Evolutionary conservation across 2,329 filamentous ascomycete species (phyloP), one percentile per base, ranked within the genome.

Genomic region (Hymenotorrendiella dingleyae): DNA sequence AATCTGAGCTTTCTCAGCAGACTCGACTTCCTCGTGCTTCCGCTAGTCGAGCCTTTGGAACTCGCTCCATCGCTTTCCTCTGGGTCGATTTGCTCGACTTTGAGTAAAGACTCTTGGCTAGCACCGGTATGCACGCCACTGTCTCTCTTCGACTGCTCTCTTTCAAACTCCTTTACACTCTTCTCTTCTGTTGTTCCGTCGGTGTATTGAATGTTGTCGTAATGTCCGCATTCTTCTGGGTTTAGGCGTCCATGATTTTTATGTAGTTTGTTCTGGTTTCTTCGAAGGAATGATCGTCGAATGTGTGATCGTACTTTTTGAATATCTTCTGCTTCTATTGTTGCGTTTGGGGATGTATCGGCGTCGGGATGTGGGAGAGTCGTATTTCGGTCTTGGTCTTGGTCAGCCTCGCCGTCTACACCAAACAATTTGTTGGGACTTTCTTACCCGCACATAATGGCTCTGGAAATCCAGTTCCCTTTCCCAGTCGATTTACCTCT

Each of bases 301-400:
- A 49, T 48, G 4, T 47, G 52, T 24, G 48, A 46, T 12, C 49
- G 49, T 27, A 49, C 48, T 5, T 62, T 60, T 1, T 70, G 61
- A 40, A 70, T 65, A 33, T 77, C 62, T 48, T 80, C 75, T 40
- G 73, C 69, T 41, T 73, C 69, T 28, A 83, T 76, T 54, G 65
- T 71, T 33, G 77, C 78, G 47, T 76, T 69, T 36, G 71, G 70
- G 11, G 70, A 73, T 6, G 75, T 67, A 52, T 80, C 70, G 45
- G 79, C 79, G 14, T 80, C 76, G 17, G 79, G 79, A 47, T 82
- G 78, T 16, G 74, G 75, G 12, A 77, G 65, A 2, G 77, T 79
- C 11, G 79, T 83, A 53, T 80, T 82, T 48, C 71, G 67, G 34
- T 67, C 66, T 56, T 53, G 14, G 14, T 14, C 33, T 34, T 49